Evolutionary conservation across 768 basidiomycete genomes (phyloP).

Genomic region (Naganishia friedmannii): DNA sequence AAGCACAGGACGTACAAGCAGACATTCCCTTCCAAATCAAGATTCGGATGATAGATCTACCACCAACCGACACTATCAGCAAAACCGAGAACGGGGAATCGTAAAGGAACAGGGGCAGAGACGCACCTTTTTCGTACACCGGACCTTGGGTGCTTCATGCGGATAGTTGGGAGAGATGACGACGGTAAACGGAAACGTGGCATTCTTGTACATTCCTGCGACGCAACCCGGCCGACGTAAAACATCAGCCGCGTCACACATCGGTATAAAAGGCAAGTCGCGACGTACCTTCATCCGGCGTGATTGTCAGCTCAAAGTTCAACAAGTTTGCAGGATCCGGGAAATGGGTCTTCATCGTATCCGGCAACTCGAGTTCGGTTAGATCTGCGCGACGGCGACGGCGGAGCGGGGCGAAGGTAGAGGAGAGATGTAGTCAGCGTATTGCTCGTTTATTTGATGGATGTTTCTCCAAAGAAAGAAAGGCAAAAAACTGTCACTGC

Average conservation of each 20-base stretch:
- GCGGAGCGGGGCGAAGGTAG: slow-evolving; percentile 3
- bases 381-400: slow-evolving; percentile 60
- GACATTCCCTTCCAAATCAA: slow-evolving; percentile 96
- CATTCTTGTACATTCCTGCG: slow-evolving; percentile 96
- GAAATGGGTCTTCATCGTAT: slow-evolving; percentile 93
- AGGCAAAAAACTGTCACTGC: no score
- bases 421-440: no score
- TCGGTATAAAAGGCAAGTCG: no score
- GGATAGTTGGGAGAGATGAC: slow-evolving; percentile 97
- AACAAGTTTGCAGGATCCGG: slow-evolving; percentile 89
- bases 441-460: no score
- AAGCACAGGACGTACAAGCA: slow-evolving; percentile 59
- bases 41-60: slow-evolving; percentile 98
- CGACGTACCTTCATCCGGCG: slow-evolving; percentile 93
- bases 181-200: slow-evolving; percentile 88
- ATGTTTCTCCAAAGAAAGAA: no score
- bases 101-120: background rate
- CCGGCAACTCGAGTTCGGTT: slow-evolving; percentile 91
- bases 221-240: no score
- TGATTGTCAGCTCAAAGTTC: slow-evolving; percentile 92
- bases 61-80: background rate
- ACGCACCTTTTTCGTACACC: slow-evolving; percentile 86
- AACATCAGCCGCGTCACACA: background rate
- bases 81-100: background rate
- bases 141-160: slow-evolving; percentile 98